Evolutionary conservation across 129 eudicot genomes (phyloP).

Genomic region (Saussurea involucrata): DNA sequence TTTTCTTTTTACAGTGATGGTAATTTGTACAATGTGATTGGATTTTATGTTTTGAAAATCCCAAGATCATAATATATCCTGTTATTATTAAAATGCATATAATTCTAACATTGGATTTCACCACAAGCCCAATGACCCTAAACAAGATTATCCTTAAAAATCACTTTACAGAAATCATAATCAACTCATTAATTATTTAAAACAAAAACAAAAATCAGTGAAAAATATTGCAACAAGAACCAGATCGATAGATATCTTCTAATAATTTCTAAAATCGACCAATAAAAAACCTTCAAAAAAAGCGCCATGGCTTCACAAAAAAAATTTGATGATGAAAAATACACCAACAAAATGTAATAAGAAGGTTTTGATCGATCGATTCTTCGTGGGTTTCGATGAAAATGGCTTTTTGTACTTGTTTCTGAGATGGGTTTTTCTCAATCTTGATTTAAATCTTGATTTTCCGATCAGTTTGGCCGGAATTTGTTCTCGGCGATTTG

Average conservation of each 20-base stretch:
- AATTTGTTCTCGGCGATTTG: constrained; percentile 54
- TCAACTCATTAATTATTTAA: background rate
- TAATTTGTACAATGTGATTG: background rate
- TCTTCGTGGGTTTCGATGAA: background rate
- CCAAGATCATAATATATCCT: background rate
- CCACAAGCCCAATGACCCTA: background rate
- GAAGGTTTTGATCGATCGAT: constrained; percentile 10
- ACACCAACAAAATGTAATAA: constrained; percentile 18
- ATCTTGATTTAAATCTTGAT: background rate
- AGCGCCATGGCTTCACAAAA: constrained; percentile 14
- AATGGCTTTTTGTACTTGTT: background rate
- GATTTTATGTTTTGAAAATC: background rate
- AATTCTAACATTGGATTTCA: background rate
- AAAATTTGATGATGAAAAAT: constrained; percentile 24
- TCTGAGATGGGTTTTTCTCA: background rate
- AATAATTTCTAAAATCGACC: constrained; percentile 5
- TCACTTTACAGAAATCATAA: background rate
- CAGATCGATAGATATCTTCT: constrained; percentile 3
- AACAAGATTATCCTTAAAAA: background rate
- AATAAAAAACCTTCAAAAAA: constrained; percentile 2
- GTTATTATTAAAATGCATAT: background rate
- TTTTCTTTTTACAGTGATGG: background rate
- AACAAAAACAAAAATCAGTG: background rate
- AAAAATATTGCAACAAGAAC: background rate
- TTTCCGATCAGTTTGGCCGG: constrained; percentile 20